Evolutionary conservation across 78 protist species (phyloP), one percentile per base, ranked within the genome.

Genomic region (Guillardia theta): DNA sequence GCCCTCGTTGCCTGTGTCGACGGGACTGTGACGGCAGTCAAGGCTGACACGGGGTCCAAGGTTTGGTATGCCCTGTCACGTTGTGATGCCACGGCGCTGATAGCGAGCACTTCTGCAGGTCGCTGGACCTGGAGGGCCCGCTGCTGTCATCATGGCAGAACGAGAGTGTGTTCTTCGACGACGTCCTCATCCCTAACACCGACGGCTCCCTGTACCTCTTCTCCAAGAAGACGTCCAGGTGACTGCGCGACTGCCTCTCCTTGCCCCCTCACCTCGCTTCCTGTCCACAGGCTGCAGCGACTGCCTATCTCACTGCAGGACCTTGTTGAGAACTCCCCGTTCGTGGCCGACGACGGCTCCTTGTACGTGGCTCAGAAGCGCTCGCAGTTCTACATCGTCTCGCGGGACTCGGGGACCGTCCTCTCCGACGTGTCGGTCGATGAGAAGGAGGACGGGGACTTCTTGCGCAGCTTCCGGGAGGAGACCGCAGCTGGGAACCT

Each of bases 111-210:
- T 53, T 53, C 64, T 53, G 15, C 64, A 53, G n/a, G n/a, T n/a
- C n/a, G n/a, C n/a, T 37, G 8, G 45, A 43, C 15, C 50, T 78
- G 30, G 90, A 50, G 53, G 48, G 90, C 4, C 83, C 83, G 83
- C 83, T 70, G 83, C 83, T 70, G 36, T 24, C 90, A 4, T 43
- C 90, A 1, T 78, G 90, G 90, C 50, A 78, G 48, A 78, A 78
- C 12, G 30, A 18, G 15, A 78, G 50, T 48, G 48, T 78, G 0
- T 78, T 78, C 48, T 22, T 44, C 12, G 90, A 30, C 48, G 24
- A n/a, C 24, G 48, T 78, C 19, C 39, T 78, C 45, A 78, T 78
- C 48, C 90, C 90, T 4, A 78, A 78, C 90, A 78, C 48, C 1
- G 90, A 78, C 48, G 90, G 90, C 18, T 78, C 90, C 15, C 48